Evolutionary conservation across 805 yeast genomes (phyloP), one percentile per base, ranked within the genome.

Genomic region (Yamadazyma tumulicola): DNA sequence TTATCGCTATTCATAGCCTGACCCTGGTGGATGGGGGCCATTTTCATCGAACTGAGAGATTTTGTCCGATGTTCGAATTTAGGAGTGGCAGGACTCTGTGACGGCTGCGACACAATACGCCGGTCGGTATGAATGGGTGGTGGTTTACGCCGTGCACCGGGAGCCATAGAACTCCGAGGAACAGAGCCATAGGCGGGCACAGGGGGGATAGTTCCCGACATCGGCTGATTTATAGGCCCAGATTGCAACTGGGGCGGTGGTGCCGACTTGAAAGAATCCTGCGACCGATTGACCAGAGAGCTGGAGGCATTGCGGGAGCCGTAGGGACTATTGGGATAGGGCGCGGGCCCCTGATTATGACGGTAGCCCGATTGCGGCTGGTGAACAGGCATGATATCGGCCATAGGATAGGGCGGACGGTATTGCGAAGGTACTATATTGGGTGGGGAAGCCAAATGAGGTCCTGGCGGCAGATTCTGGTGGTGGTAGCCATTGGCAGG

Each of bases 101-200:
- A 39, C 3, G 64, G 61, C 1, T 61, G 46, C 1, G 67, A 59
- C 6, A 52, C 63, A n/a, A 59, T 53, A 35, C 68, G 37, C 22
- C 43, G 30, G 14, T 34, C 29, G 13, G 36, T 35, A 15, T 37
- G 36, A 21, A 32, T 32, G 3, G 38, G 39, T 15, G 32, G 42
- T 16, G 38, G 37, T 26, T 37, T 37, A 17, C 30, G 19, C 5
- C 36, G 45, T 16, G n/a, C n/a, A n/a, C n/a, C n/a, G n/a, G n/a
- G n/a, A n/a, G n/a, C n/a, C n/a, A n/a, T n/a, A n/a, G n/a, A n/a
- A n/a, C n/a, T n/a, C n/a, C n/a, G n/a, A n/a, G n/a, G n/a, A n/a
- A n/a, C n/a, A n/a, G n/a, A n/a, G n/a, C n/a, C n/a, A n/a, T n/a
- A n/a, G n/a, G n/a, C n/a, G n/a, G n/a, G n/a, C n/a, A n/a, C n/a